Evolutionary conservation across 495 filamentous ascomycete species (phyloP), one percentile per base, ranked within the genome.

Genomic region (Xylaria bambusicola): DNA sequence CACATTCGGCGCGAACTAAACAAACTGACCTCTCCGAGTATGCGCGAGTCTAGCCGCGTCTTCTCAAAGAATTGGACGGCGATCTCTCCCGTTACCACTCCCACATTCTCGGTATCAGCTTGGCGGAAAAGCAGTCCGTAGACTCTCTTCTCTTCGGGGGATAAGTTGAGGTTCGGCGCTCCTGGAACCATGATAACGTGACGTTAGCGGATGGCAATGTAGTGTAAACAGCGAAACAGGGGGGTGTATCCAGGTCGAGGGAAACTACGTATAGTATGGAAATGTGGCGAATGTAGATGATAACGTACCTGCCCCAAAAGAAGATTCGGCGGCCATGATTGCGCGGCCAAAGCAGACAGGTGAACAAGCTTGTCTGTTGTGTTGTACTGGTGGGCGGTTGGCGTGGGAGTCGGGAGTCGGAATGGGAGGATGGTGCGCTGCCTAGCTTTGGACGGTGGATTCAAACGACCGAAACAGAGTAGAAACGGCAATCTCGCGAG

Each of bases 41-140:
- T 83, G 55, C 89, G 84, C 44, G 91, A 88, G 50, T 91, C 82
- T 29, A 98, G 79, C 62, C 89, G 85, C 26, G 94, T 97, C 83
- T 93, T 95, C 74, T 98, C 93, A 66, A 98, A 98, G 79, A 98
- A 98, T 65, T 93, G 92, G 65, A 98, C 95, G 7, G 94, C 94
- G 54, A 96, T 81, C 72, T 98, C 94, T 63, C 95, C 94, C 13
- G 93, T 97, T 12, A 98, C 90, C 47, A 97, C 91, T n/a, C 92
- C 91, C 18, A 96, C 84, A 66, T 82, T 87, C 58, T 96, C 94
- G 27, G 86, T 87, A 68, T 98, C 95, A 38, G 94, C 94, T 59
- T 88, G 84, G 69, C 86, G 82, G 72, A 98, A 98, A 49, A 98
- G 85, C 74, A 93, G 90, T 38, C 88, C 90, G 72, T 94, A 98